Conservation (phyloP, 2,329 filamentous ascomycete genomes). For the Cryphonectria nitschkei region DNA sequence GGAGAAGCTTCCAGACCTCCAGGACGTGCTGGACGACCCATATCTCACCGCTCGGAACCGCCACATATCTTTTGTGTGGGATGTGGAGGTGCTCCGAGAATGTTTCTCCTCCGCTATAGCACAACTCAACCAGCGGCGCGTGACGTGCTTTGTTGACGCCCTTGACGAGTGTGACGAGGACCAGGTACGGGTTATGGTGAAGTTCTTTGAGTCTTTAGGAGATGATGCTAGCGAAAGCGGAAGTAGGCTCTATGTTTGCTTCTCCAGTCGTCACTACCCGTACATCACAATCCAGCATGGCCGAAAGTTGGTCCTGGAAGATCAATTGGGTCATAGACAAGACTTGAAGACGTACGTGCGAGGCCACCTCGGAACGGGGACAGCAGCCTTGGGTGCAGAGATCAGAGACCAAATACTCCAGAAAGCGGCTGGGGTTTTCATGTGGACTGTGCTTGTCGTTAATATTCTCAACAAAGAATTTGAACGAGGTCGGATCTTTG, state of each 20-base stretch:
- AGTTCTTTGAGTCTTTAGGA: constrained; percentile 46
- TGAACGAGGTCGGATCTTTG: constrained; percentile 34
- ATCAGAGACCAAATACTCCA: constrained; percentile 37
- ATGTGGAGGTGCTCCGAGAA: constrained; percentile 18
- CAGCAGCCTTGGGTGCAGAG: constrained; percentile 19
- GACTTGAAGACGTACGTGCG: constrained; percentile 42
- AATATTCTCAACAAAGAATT: constrained; percentile 42
- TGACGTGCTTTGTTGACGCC: constrained; percentile 31
- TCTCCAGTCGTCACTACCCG: constrained; percentile 54
- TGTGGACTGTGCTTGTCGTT: constrained; percentile 44
- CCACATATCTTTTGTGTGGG: constrained; percentile 16
- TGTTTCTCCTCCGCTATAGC: constrained; percentile 29
- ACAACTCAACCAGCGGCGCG: constrained; percentile 17
- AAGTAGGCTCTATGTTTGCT: constrained; percentile 41
- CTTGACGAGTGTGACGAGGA: constrained; percentile 38
- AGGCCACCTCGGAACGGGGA: constrained; percentile 35
- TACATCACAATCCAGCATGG: constrained; percentile 41
- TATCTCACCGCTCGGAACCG: not conserved
- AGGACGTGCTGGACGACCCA: constrained; percentile 32
- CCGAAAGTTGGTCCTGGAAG: constrained; percentile 40
- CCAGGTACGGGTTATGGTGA: constrained; percentile 47
- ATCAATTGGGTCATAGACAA: constrained; percentile 39
- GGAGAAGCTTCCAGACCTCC: constrained; percentile 37
- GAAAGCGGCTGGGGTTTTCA: constrained; percentile 48
- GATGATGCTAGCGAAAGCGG: constrained; percentile 32